Percentiles rank a stretch among this genome's conserved stretches.
These are phyloP conservation scores for Pseudoneurospora amorphoporcata DNA, from an alignment of 495 filamentous ascomycete genomes.

Conservation along the genomic window DNA sequence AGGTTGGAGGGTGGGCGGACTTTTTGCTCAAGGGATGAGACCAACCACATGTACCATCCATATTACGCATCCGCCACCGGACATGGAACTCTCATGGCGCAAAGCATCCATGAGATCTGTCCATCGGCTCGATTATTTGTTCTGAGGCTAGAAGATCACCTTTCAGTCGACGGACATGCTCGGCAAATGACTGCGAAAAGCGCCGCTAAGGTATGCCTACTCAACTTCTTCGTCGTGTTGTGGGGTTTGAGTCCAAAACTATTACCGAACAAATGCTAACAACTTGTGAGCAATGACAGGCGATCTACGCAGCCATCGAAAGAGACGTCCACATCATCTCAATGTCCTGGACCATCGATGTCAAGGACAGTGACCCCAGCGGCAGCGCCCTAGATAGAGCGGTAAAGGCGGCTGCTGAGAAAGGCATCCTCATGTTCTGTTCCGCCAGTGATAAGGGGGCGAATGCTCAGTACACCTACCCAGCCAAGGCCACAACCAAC, in stretches of 20 bases:
- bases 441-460: slow-evolving; percentile 10
- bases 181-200: slow-evolving; percentile 20
- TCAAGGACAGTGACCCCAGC: slow-evolving; percentile 4
- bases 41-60: not conserved
- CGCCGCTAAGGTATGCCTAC: slow-evolving; percentile 17
- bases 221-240: not conserved
- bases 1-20: slow-evolving; percentile 11
- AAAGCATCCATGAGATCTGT: slow-evolving; percentile 24
- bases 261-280: not conserved
- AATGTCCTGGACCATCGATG: slow-evolving; percentile 16
- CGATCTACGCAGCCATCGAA: slow-evolving; percentile 9
- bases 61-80: slow-evolving; percentile 24
- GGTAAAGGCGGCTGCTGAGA: slow-evolving; percentile 6
- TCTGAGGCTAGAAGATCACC: slow-evolving; percentile 22
- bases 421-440: slow-evolving; percentile 17
- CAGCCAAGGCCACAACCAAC: slow-evolving; percentile 3
- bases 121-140: slow-evolving; percentile 26
- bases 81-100: slow-evolving; percentile 36
- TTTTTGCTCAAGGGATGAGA: slow-evolving; percentile 13
- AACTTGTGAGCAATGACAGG: not conserved
- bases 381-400: slow-evolving; percentile 6
- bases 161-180: slow-evolving; percentile 1
- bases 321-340: slow-evolving; percentile 14
- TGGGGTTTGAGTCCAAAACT: not conserved
- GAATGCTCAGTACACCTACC: slow-evolving; percentile 5